Evolutionary conservation across 495 filamentous ascomycete species (phyloP).

Genomic region (Echria macrotheca): DNA sequence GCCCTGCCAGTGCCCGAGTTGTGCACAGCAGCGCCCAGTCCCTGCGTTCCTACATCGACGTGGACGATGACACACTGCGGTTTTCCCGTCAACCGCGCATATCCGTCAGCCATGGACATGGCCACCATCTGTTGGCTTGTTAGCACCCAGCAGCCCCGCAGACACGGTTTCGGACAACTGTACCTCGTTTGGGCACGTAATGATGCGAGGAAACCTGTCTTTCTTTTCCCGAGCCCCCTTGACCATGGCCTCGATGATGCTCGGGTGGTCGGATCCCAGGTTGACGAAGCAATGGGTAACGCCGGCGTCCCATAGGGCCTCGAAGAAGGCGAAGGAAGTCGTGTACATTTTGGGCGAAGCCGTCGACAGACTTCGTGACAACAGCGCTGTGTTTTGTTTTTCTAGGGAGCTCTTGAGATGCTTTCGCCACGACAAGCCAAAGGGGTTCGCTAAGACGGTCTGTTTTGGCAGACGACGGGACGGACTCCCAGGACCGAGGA

Average conservation of each 20-base stretch:
- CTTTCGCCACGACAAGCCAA: neutral
- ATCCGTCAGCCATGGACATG: slow-evolving; percentile 94
- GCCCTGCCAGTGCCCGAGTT: slow-evolving; percentile 83
- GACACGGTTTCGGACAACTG: neutral
- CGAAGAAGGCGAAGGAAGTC: slow-evolving; percentile 75
- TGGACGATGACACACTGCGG: slow-evolving; percentile 93
- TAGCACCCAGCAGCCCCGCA: neutral
- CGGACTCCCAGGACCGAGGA: neutral
- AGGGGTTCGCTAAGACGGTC: neutral
- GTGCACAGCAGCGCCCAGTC: slow-evolving; percentile 80
- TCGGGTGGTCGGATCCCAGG: slow-evolving; percentile 88
- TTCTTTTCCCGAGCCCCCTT: slow-evolving; percentile 65
- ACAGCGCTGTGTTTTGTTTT: neutral
- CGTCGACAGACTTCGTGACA: neutral
- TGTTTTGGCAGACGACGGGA: neutral
- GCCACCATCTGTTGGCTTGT: slow-evolving; percentile 74
- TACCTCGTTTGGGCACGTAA: slow-evolving; percentile 91
- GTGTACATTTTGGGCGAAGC: slow-evolving; percentile 39
- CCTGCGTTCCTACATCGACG: slow-evolving; percentile 94
- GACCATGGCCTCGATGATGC: slow-evolving; percentile 92
- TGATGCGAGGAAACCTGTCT: slow-evolving; percentile 73
- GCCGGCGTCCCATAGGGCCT: slow-evolving; percentile 89
- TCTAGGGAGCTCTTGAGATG: neutral
- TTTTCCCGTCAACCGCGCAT: slow-evolving; percentile 77
- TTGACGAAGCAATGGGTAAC: slow-evolving; percentile 91